Evolutionary conservation across 495 filamentous ascomycete species (phyloP), one percentile per base, ranked within the genome.

Genomic region (Chaetomium cochliodes): DNA sequence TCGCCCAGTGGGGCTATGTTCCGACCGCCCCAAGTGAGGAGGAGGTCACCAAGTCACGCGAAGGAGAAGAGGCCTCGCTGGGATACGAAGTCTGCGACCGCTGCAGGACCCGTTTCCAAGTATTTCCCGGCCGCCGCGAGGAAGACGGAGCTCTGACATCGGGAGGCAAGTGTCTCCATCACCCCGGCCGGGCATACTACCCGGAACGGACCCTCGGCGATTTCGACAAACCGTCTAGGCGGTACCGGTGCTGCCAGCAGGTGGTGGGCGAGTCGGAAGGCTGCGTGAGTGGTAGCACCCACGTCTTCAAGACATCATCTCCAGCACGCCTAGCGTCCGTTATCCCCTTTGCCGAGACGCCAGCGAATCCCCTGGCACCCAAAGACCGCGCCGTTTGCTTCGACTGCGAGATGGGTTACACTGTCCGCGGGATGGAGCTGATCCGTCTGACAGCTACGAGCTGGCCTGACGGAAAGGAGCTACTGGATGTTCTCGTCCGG

Each of bases 321-420:
- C 73, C 82, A 1, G 92, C 92, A 64, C 82, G 92, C 16, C 80
- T 99, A 47, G 91, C 91, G 2, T 78, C 87, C 0, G 76, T 93
- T 9, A 81, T 93, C 64, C 91, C 91, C 42, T 99, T 97, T 71
- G 81, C 84, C 58, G 72, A 84, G 64, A 98, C 96, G 3, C 92
- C 93, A 0, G 64, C 72, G 18, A 88, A 91, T 55, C 76, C 79
- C 12, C 69, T 78, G 5, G 74, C 70, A 8, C 74, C 74, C 12
- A 69, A 67, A 25, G 74, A 80, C 46, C 70, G 77, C 33, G 82
- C 86, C 3, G 85, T 98, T 16, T 88, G 86, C 69, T 88, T 99
- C 67, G 94, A 99, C 74, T 97, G 96, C 72, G 94, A 99, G 71
- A 99, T 99, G 94, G 90, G 90, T 11, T 99, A 94, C 72, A 98